Evolutionary conservation across 768 basidiomycete species (phyloP), one percentile per base, ranked within the genome.

Genomic region (Tulasnella calospora): DNA sequence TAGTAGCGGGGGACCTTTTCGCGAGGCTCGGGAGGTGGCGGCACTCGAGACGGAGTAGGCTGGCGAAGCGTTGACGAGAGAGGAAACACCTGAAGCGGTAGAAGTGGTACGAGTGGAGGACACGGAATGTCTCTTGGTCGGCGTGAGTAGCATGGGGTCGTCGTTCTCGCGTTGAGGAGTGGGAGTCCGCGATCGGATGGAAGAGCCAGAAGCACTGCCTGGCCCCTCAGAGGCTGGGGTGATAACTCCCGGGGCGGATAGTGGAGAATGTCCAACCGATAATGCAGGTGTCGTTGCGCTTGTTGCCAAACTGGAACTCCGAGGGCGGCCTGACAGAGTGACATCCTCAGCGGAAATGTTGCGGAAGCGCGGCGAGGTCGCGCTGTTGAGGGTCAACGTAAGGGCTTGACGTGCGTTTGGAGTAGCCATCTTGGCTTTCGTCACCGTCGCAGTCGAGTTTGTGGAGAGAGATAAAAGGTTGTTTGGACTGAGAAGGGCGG

Each of bases 401-500:
- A 67, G 61, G 15, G 30, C 17, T 67, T 67, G 61, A 6, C 61
- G 61, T 3, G 30, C 33, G 12, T 4, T 35, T 15, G 33, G 27
- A 12, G 15, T 55, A 2, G 27, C 74, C n/a, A n/a, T 12, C 51
- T 27, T 44, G 10, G 75, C 51, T 27, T 57, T 57, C 21, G 51
- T 46, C 21, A n/a, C 15, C 51, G 75, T 61, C 21, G 75, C 21
- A 21, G 15, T 38, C 21, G 75, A 76, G 21, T 9, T 41, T 13
- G 51, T 57, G n/a, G 74, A 47, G 23, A 33, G 30, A 10, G 74
- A 36, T 19, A 69, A 15, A 13, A 76, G 51, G 36, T 76, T 76
- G 36, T 78, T 78, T 7, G 77, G 77, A 23, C 77, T 78, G 27
- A 78, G 47, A 10, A 78, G 36, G 1, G 44, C 71, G 35, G 77